A percentile compares a stretch with the other conserved stretches of the same genome.
These are phyloP conservation scores for Acanthamoeba castellanii DNA, from an alignment of 208 protist genomes.

Conservation along the genomic window DNA sequence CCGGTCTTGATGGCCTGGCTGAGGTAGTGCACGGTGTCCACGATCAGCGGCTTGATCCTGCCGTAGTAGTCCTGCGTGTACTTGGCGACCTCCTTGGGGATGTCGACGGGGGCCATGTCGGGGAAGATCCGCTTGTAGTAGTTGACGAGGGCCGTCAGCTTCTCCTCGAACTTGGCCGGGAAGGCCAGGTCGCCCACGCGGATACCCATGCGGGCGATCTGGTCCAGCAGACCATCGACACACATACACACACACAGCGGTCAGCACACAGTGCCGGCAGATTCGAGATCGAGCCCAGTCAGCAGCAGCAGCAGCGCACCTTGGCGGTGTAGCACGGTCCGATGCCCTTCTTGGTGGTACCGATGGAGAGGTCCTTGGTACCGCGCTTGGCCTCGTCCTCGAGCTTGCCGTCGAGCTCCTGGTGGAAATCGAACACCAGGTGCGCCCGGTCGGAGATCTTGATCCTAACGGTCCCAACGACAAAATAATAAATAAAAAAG, in stretches of 20 bases:
- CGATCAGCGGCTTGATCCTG: conserved; percentile 78
- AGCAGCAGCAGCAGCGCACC: neutral
- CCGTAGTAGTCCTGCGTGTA: conserved; percentile 79
- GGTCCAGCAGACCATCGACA: neutral
- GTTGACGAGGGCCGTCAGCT: conserved; percentile 73
- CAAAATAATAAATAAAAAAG: too few species aligned
- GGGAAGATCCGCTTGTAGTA: conserved; percentile 68
- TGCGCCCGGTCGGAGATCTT: conserved; percentile 90
- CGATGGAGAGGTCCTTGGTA: conserved; percentile 74
- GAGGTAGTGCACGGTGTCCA: conserved; percentile 85
- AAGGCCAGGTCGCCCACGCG: conserved; percentile 85
- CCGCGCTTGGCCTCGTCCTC: conserved; percentile 68
- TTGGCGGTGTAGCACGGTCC: conserved; percentile 86
- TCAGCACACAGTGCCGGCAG: neutral
- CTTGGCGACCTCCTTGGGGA: conserved; percentile 83
- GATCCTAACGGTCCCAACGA: conserved; percentile 69
- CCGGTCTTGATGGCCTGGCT: conserved; percentile 80
- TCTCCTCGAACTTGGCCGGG: conserved; percentile 83
- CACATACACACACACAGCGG: neutral
- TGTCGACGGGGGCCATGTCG: conserved; percentile 75
- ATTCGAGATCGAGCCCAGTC: neutral
- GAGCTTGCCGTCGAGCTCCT: conserved; percentile 82
- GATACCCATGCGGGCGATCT: conserved; percentile 76
- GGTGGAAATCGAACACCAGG: conserved; percentile 90
- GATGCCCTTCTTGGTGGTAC: conserved; percentile 86